phyloP scores from a whole-genome alignment of 2,329 filamentous ascomycete genomes.

The Scedosporium dehoogii region DNA sequence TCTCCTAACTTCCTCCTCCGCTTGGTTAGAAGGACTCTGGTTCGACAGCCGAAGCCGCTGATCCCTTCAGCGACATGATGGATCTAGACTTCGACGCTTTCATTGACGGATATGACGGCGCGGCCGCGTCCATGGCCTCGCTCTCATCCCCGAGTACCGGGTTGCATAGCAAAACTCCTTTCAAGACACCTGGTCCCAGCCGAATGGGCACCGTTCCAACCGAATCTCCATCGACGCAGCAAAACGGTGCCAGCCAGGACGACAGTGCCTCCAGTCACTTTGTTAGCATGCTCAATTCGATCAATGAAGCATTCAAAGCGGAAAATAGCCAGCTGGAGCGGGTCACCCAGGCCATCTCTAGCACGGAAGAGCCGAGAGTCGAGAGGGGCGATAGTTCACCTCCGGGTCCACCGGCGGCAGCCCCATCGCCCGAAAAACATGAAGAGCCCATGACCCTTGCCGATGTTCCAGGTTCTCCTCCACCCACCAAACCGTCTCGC shows the following conservation, averaged over 20 bases:
- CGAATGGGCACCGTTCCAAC: background rate
- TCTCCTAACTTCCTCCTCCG: too few relatives aligned
- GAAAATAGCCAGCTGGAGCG: background rate
- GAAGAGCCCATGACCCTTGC: too few relatives aligned
- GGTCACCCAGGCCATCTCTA: background rate
- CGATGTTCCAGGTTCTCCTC: too few relatives aligned
- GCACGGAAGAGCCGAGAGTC: background rate
- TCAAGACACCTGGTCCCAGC: conserved; percentile 2
- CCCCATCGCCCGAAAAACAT: too few relatives aligned
- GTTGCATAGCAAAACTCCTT: conserved; percentile 2
- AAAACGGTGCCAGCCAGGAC: background rate
- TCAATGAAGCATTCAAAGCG: background rate
- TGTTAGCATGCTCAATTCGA: background rate
- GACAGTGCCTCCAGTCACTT: background rate
- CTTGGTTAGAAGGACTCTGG: too few relatives aligned
- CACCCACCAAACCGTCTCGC: too few relatives aligned
- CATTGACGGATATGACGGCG: background rate
- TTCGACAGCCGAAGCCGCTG: background rate
- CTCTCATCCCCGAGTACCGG: background rate
- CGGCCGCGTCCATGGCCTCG: background rate
- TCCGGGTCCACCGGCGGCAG: too few relatives aligned
- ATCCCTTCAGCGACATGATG: background rate
- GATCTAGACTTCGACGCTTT: conserved; percentile 1
- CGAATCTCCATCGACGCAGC: background rate
- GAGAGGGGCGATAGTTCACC: too few relatives aligned